Evolutionary conservation across 78 protist species (phyloP), one percentile per base, ranked within the genome.

Genomic region (Dictyostelium capitatum): DNA sequence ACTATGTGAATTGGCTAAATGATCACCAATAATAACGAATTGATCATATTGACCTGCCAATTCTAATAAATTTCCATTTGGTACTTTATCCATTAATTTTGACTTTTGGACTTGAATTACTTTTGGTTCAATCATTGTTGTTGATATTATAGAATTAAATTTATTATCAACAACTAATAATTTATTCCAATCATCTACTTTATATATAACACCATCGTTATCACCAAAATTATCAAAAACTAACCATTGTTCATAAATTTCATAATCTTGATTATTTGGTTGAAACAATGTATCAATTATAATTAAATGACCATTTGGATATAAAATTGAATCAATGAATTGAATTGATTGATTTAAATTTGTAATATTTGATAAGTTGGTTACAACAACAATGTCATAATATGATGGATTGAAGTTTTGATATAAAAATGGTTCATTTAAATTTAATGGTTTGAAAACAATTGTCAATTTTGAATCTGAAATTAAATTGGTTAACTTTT

Each of bases 191-290:
- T 6, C 0, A 11, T 62, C 41, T 62, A 62, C 5, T n/a, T 37
- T 37, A 2, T 37, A 2, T 37, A 37, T 37, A 37, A 37, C 43
- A 25, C 23, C 70, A 4, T 62, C 23, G 2, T 37, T 62, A n/a
- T 17, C 20, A 62, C 28, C 17, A 20, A 62, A 25, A 62, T 62
- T n/a, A 25, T 62, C 7, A 11, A 7, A 62, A 6, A 30, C 8
- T 62, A 62, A 69, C 90, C 90, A 82, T 69, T 82, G 80, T 65
- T 47, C 69, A 75, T 64, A 82, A 10, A 74, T 51, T 19, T 75
- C 90, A 51, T 50, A 82, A 3, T 64, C 70, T 46, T 25, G 48
- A 20, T 50, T 43, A 20, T 1, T 32, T 6, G 57, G 9, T 28
- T 70, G 48, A 7, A 15, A 23, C 15, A 37, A 19, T 15, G 79